Percentiles rank a stretch among this genome's conserved stretches.
These are phyloP conservation scores for Ephemerocybe angulata DNA, from an alignment of 768 basidiomycete genomes.

Conservation along the genomic window DNA sequence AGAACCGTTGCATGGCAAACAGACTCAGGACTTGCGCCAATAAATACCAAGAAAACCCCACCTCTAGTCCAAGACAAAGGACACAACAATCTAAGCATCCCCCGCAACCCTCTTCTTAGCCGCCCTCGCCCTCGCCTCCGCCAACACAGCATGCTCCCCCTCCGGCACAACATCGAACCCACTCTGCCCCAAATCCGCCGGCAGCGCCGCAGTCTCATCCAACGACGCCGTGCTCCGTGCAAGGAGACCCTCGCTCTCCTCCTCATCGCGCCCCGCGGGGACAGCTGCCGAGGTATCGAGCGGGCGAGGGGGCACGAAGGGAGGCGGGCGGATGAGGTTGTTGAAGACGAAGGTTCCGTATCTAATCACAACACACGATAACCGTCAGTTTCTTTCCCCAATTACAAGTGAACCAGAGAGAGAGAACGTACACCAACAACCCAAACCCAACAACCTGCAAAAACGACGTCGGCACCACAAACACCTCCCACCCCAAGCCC, in stretches of 20 bases:
- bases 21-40: too few species aligned
- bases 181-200: slow-evolving; percentile 74
- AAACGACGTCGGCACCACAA: slow-evolving; percentile 77
- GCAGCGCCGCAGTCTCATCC: slow-evolving; percentile 81
- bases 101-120: too few species aligned
- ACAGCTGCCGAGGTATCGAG: too few species aligned
- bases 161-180: slow-evolving; percentile 81
- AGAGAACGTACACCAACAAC: slow-evolving; percentile 77
- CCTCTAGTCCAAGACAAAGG: too few species aligned
- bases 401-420: background rate
- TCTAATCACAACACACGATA: too few species aligned
- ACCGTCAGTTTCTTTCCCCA: too few species aligned
- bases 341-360: slow-evolving; percentile 98
- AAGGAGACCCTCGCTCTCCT: slow-evolving; percentile 55
- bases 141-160: slow-evolving; percentile 34
- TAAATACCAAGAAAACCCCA: too few species aligned
- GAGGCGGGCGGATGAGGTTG: slow-evolving; percentile 65
- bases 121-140: too few species aligned
- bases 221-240: slow-evolving; percentile 32
- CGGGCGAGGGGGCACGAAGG: slow-evolving; percentile 42
- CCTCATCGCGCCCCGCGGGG: slow-evolving; percentile 46
- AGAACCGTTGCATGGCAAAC: too few species aligned
- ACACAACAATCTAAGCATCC: too few species aligned
- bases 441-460: slow-evolving; percentile 83
- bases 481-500: slow-evolving; percentile 84